phyloP scores from a whole-genome alignment of 768 basidiomycete species.

The Tubosaeta sp. region DNA sequence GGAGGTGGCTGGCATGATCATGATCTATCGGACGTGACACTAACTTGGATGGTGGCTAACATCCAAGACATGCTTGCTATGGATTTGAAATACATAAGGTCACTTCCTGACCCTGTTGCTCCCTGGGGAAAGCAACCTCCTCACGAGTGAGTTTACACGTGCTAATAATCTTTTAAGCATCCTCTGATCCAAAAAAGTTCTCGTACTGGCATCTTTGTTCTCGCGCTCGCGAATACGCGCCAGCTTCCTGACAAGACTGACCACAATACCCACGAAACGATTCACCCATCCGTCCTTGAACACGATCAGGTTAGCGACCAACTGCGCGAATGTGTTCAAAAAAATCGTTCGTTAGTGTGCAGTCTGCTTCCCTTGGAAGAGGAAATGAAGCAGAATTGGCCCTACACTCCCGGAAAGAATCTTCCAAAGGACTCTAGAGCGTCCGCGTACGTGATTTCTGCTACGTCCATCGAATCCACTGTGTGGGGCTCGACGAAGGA shows the following conservation, averaged over 20 bases:
- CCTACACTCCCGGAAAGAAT: slow-evolving; percentile 31
- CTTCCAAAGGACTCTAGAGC: slow-evolving; percentile 6
- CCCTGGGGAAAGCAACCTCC: slow-evolving; percentile 60
- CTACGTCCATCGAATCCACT: slow-evolving; percentile 1
- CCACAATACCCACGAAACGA: slow-evolving; percentile 50
- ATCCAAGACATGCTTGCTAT: slow-evolving; percentile 52
- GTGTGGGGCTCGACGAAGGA: slow-evolving; percentile 19
- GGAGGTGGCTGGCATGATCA: slow-evolving; percentile 68
- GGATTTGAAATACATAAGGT: slow-evolving; percentile 49
- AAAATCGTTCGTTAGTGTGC: slow-evolving; percentile 43
- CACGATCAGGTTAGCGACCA: slow-evolving; percentile 36
- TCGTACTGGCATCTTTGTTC: slow-evolving; percentile 47
- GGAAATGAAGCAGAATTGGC: slow-evolving; percentile 46
- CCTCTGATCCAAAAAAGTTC: slow-evolving; percentile 35
- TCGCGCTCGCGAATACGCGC: slow-evolving; percentile 45
- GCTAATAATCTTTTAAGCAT: neutral
- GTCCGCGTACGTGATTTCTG: slow-evolving; percentile 5
- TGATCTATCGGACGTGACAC: slow-evolving; percentile 61
- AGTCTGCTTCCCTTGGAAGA: slow-evolving; percentile 50
- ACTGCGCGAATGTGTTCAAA: slow-evolving; percentile 33
- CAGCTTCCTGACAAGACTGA: slow-evolving; percentile 42
- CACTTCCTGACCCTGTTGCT: slow-evolving; percentile 47
- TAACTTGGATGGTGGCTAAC: slow-evolving; percentile 64
- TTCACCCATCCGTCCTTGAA: slow-evolving; percentile 56
- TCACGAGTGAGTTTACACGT: slow-evolving; percentile 48